Percentiles rank a stretch among this genome's conserved stretches.
Evolutionary conservation across 305 asterid genomes (phyloP).

Genomic region (Fraxinus baroniana): DNA sequence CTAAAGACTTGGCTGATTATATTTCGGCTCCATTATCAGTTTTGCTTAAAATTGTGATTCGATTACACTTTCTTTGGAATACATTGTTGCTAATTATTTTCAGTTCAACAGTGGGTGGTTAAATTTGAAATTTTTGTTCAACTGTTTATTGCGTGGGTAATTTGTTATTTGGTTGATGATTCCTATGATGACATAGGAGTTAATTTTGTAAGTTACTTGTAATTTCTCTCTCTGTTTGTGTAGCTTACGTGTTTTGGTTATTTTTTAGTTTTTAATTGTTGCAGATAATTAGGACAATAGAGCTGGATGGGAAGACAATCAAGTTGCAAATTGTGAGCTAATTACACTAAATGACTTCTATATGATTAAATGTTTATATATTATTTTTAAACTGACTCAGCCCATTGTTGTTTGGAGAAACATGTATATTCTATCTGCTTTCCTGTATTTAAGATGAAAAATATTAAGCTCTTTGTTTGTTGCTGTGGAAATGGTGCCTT

Average conservation of each 20-base stretch:
- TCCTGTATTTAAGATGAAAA: neutral
- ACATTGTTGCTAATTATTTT: neutral
- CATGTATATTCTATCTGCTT: neutral
- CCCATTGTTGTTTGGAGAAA: neutral
- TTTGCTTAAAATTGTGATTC: neutral
- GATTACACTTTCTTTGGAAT: neutral
- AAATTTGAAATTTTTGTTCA: neutral
- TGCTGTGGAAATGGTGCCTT: too few relatives aligned
- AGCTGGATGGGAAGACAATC: conserved; percentile 87
- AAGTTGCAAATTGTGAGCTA: conserved; percentile 89
- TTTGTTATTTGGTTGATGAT: conserved; percentile 36
- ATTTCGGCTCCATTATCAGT: neutral
- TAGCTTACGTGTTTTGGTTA: conserved; percentile 6
- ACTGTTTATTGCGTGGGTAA: neutral
- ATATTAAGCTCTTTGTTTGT: neutral
- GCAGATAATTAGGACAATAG: conserved; percentile 92
- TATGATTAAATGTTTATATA: neutral
- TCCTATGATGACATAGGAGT: conserved; percentile 95
- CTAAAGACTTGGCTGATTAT: neutral
- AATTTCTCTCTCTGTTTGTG: neutral
- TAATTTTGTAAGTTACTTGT: conserved; percentile 63
- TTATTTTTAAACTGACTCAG: neutral
- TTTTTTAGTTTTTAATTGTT: conserved; percentile 11
- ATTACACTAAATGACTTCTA: neutral
- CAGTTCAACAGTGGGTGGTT: neutral